Evolutionary conservation across 1,139 yeast species (phyloP).

Genomic region (Suhomyces wounanorum): DNA sequence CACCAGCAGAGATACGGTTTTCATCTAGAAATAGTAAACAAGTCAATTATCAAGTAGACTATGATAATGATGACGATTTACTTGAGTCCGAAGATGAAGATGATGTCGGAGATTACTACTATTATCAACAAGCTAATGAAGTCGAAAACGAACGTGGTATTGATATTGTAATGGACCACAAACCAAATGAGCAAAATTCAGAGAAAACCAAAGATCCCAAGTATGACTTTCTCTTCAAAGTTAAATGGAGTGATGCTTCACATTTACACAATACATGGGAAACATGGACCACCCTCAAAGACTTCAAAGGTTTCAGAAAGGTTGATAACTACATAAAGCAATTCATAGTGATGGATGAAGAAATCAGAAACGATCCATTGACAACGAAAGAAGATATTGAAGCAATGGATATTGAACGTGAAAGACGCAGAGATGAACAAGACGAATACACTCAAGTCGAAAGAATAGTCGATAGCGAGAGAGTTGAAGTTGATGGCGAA

Average conservation of each 20-base stretch:
- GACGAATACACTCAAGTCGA: conserved; percentile 86
- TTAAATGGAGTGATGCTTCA: conserved; percentile 88
- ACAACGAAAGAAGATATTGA: conserved; percentile 91
- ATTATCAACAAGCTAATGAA: conserved; percentile 35
- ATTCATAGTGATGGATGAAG: conserved; percentile 69
- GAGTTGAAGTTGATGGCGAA: conserved; percentile 62
- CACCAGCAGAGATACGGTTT: conserved; percentile 60
- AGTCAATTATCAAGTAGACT: conserved; percentile 77
- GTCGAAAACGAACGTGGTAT: conserved; percentile 47
- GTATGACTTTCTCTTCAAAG: conserved; percentile 58
- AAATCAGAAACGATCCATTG: conserved; percentile 72
- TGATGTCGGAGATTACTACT: conserved; percentile 41
- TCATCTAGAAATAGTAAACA: conserved; percentile 69
- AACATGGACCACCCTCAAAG: conserved; percentile 57
- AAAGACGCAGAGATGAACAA: conserved; percentile 79
- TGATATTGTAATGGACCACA: conserved; percentile 58
- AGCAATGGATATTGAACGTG: conserved; percentile 88
- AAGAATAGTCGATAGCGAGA: conserved; percentile 83
- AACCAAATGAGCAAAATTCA: conserved; percentile 38
- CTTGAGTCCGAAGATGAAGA: conserved; percentile 48
- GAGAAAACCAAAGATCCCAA: conserved; percentile 56
- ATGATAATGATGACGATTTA: conserved; percentile 65
- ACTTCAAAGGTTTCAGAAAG: conserved; percentile 73
- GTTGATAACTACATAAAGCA: conserved; percentile 89
- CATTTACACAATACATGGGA: conserved; percentile 98